Base-by-base conservation (phyloP, 805 yeast genomes). In the Spathaspora hagerdaliae region DNA sequence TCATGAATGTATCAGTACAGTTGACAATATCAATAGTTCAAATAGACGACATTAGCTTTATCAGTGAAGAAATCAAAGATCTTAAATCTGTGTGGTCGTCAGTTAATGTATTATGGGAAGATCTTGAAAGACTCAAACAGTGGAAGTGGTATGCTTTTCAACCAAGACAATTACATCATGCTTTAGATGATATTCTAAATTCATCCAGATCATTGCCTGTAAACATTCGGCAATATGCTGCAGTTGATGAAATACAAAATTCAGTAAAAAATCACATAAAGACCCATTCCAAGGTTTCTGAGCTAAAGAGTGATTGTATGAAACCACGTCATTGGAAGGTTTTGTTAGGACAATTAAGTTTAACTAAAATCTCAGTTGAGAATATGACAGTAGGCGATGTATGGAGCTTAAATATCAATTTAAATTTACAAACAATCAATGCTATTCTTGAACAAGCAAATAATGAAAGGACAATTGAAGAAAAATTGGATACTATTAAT, bases 401-500 rank as follows among this genome's bases (percentile, higher is more conserved):
- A 2, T 75, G 92, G 78, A 73, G 72, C 33, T 60, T 89, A 38
- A 65, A 82, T 36, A 58, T 85, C 12, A 26, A 49, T 0, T 47
- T 64, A 2, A 75, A 86, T 58, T 79, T 76, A 38, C 51, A 51
- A 1, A 48, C 57, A 0, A 64, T 91, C 6, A 74, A 73, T 35
- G 62, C 74, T 0, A 61, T 85, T 0, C 53, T 87, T 2, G 70
- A 71, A 1, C 78, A 75, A 46, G 97, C 97, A 0, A 79, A 78
- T 48, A 85, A 87, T 2, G 97, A 92, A 57, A 71, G 76, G 47
- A 69, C 78, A 0, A 65, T 92, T 2, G 87, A 85, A 43, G 78
- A 74, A 9, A 76, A 82, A 5, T 57, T 92, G 7, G 53, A 52
- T 1, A 55, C 63, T 2, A 78, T 90, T 11, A 71, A 72, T 42